Evolutionary conservation across 2,329 filamentous ascomycete species (phyloP).

Genomic region (Celoporthe dispersa): DNA sequence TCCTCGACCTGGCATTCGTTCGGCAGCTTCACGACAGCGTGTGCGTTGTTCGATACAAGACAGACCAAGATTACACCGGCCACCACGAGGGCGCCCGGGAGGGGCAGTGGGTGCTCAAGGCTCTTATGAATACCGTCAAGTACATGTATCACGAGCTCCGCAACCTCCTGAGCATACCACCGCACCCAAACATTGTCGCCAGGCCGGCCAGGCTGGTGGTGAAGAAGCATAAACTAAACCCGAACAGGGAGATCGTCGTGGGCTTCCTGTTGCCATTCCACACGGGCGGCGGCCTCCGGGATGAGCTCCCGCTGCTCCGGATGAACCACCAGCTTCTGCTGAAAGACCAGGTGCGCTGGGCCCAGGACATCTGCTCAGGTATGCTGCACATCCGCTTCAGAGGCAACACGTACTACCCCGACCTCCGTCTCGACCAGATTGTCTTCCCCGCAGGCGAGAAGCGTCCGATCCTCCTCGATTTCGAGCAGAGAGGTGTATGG

Average conservation of each 20-base stretch:
- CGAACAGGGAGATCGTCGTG: constrained; percentile 58
- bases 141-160: constrained; percentile 66
- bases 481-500: constrained; percentile 67
- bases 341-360: constrained; percentile 57
- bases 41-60: constrained; percentile 52
- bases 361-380: constrained; percentile 55
- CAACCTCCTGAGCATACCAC: constrained; percentile 55
- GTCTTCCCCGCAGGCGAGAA: constrained; percentile 50
- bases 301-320: constrained; percentile 56
- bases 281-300: constrained; percentile 57
- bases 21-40: constrained; percentile 64
- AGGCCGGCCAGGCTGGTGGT: constrained; percentile 58
- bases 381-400: constrained; percentile 54
- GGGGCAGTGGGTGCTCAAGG: constrained; percentile 59
- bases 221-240: constrained; percentile 60
- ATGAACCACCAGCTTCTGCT: constrained; percentile 49
- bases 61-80: neutral
- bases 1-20: constrained; percentile 54
- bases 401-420: constrained; percentile 57
- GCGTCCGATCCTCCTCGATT: constrained; percentile 62
- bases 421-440: constrained; percentile 64
- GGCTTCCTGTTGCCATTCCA: constrained; percentile 63
- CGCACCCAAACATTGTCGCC: constrained; percentile 58
- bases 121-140: constrained; percentile 60
- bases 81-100: constrained; percentile 26